Evolutionary conservation across 352 stramenopile genomes (phyloP).

Genomic region (Phytophthora pinifolia): DNA sequence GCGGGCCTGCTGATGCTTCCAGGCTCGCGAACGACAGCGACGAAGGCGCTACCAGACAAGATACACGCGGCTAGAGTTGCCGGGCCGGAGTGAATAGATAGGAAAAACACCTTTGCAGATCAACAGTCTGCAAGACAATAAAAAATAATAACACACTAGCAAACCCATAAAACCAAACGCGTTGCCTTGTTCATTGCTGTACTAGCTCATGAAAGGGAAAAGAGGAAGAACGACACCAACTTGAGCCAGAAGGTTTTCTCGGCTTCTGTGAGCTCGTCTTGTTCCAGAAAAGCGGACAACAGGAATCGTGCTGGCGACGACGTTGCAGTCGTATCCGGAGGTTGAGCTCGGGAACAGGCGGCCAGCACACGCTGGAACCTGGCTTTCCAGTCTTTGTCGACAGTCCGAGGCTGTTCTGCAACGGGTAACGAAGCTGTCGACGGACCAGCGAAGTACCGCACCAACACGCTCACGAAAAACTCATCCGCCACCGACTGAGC

Average conservation of each 20-base stretch:
- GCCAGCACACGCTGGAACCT: conserved; percentile 36
- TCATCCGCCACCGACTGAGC: conserved; percentile 9
- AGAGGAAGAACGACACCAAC: conserved; percentile 64
- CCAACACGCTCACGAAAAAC: conserved; percentile 30
- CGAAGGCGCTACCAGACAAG: conserved; percentile 11
- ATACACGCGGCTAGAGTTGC: conserved; percentile 11
- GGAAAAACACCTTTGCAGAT: conserved; percentile 34
- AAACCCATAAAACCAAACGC: conserved; percentile 27
- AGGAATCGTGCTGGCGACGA: conserved; percentile 27
- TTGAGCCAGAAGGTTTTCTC: conserved; percentile 61
- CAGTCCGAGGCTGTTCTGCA: conserved; percentile 1
- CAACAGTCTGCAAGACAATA: conserved; percentile 27
- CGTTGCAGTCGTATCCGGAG: not conserved
- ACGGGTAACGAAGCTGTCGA: conserved; percentile 15
- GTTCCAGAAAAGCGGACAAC: conserved; percentile 32
- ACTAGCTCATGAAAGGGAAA: conserved; percentile 18
- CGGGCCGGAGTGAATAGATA: conserved; percentile 36
- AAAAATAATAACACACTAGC: conserved; percentile 39
- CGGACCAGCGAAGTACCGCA: conserved; percentile 38
- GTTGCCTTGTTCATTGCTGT: conserved; percentile 9
- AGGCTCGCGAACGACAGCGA: conserved; percentile 21
- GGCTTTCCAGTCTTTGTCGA: conserved; percentile 37
- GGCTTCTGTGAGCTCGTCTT: conserved; percentile 30
- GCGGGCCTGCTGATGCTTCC: conserved; percentile 16
- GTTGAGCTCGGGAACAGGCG: conserved; percentile 18